Evolutionary conservation across 768 basidiomycete species (phyloP), one percentile per base, ranked within the genome.

Genomic region (Chlorophyllum brunneum): DNA sequence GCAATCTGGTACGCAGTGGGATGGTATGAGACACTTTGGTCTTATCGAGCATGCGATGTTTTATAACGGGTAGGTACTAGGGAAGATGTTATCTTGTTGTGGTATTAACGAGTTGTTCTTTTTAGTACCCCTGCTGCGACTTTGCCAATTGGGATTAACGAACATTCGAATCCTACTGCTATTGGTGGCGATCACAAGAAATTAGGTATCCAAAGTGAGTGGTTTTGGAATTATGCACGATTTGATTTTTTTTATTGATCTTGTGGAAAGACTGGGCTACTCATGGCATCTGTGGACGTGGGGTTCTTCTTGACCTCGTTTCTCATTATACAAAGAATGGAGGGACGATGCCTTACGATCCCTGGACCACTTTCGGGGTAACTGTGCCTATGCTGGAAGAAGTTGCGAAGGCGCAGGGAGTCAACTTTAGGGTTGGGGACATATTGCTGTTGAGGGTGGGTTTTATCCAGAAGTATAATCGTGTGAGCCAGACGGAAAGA

Each of bases 251-350:
- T 26, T 23, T 15, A 13, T 40, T 45, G 34, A 43, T 18, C 15
- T n/a, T 38, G n/a, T n/a, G n/a, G n/a, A n/a, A n/a, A 86, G 85
- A 86, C 60, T 86, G 83, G 85, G 81, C 85, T 1, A 75, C 74
- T 16, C 85, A 85, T 59, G 84, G 85, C 0, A 85, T 86, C 37
- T 82, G 81, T 47, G 83, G 85, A 1, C 77, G 85, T 2, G 85
- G 83, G 16, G 81, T 87, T 41, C 66, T 86, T 18, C 74, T 87
- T 29, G 85, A 88, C 65, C 64, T 85, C 29, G 81, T 86, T 48
- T 64, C 71, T 9, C 78, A 77, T 64, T 76, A 77, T 52, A 77
- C 75, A 1, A 69, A 70, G 7, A 61, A 64, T 2, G 63, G 69
- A 5, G 61, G 58, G 2, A 54, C 62, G 4, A 64, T 83, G 1